Evolutionary conservation across 139 green algal species (phyloP).

Genomic region (Eudorina sp.): DNA sequence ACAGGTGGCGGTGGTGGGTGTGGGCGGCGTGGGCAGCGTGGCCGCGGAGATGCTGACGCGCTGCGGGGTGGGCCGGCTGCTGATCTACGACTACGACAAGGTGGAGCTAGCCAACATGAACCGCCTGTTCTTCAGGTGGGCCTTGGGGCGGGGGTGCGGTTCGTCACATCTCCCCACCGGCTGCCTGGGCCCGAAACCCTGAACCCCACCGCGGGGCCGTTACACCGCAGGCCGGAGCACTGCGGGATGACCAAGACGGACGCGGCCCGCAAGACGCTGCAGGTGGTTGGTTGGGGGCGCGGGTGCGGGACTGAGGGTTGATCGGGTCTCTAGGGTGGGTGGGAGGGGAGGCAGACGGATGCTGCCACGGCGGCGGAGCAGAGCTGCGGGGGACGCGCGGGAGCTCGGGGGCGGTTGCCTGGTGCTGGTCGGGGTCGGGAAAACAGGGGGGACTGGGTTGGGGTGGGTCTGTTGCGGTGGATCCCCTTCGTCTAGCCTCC

Average conservation of each 20-base stretch:
- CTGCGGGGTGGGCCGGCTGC: slow-evolving; percentile 93
- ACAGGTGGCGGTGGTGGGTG: slow-evolving; percentile 89
- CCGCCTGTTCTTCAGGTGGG: slow-evolving; percentile 93
- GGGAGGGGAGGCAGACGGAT: no score
- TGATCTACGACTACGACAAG: slow-evolving; percentile 97
- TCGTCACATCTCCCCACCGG: neutral
- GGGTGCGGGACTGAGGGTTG: no score
- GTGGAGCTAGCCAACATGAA: slow-evolving; percentile 99
- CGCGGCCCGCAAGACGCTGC: slow-evolving; percentile 90
- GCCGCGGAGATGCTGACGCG: slow-evolving; percentile 97
- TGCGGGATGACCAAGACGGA: slow-evolving; percentile 98
- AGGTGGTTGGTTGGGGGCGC: no score
- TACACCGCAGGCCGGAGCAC: slow-evolving; percentile 87
- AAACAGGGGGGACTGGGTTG: no score
- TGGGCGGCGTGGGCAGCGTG: slow-evolving; percentile 95
- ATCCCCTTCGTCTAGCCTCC: no score
- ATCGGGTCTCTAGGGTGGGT: no score
- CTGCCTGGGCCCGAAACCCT: no score
- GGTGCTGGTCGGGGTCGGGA: no score
- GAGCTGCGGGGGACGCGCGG: no score
- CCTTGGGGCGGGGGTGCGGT: neutral
- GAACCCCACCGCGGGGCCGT: neutral
- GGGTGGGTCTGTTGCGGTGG: no score
- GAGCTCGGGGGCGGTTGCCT: no score
- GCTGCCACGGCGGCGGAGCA: no score